Evolutionary conservation across 2,329 filamentous ascomycete genomes (phyloP).

Genomic region (Talaromyces sp.): DNA sequence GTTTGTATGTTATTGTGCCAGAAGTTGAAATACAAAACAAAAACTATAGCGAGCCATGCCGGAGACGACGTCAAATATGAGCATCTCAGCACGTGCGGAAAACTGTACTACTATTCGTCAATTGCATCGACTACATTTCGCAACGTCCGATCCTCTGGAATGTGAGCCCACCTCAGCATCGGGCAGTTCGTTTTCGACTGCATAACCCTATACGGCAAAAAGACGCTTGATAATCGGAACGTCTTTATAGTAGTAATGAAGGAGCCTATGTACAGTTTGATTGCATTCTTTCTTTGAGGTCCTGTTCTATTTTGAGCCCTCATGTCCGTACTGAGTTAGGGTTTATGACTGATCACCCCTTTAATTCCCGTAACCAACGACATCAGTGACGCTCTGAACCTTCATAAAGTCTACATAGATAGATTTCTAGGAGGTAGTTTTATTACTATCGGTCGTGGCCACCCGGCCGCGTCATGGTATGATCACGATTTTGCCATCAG

Average conservation of each 20-base stretch:
- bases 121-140: neutral
- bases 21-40: neutral
- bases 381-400: neutral
- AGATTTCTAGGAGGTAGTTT: neutral
- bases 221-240: neutral
- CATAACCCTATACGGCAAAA: neutral
- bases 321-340: neutral
- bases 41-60: neutral
- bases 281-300: too few species aligned
- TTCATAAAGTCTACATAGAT: neutral
- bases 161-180: neutral
- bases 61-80: neutral
- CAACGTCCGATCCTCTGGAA: constrained; percentile 5
- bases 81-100: neutral
- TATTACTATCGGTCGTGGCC: neutral
- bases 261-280: neutral
- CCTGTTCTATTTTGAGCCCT: neutral
- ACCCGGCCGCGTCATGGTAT: constrained; percentile 15
- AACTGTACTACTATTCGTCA: constrained; percentile 3
- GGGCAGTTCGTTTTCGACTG: neutral
- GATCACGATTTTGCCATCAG: constrained; percentile 15
- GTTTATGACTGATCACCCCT: neutral
- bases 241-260: neutral
- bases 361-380: neutral
- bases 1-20: neutral